These are phyloP conservation scores for Hibiscus trionum DNA, from an alignment of 345 rosid species.

Conservation along the genomic window DNA sequence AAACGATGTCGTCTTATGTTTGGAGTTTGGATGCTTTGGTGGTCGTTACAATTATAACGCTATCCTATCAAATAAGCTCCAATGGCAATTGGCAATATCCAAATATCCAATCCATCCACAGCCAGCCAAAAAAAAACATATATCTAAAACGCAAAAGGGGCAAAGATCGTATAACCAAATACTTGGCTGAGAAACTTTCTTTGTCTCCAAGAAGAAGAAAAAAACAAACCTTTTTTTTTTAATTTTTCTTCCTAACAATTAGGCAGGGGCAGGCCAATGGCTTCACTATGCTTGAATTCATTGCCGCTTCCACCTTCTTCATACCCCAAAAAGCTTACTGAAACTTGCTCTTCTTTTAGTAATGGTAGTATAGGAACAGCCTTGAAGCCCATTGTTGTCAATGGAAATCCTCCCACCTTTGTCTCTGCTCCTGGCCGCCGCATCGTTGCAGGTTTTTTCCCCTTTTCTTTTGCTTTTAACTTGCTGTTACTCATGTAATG, in stretches of 20 bases:
- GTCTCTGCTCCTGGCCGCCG: conserved; percentile 94
- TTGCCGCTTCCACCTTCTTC: conserved; percentile 44
- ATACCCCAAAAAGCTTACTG: conserved; percentile 32
- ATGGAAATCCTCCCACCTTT: conserved; percentile 76
- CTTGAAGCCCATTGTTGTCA: conserved; percentile 56
- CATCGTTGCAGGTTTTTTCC: conserved; percentile 66
- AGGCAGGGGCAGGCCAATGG: conserved; percentile 37
- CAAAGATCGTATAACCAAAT: not conserved
- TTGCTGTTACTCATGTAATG: not conserved
- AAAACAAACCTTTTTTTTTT: not conserved
- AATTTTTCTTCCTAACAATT: conserved; percentile 7
- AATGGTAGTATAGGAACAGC: conserved; percentile 16
- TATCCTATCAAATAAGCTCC: not conserved
- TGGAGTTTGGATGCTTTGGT: not conserved
- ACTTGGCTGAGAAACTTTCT: conserved; percentile 11
- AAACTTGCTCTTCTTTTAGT: conserved; percentile 27
- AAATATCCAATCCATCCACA: not conserved
- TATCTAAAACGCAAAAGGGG: not conserved
- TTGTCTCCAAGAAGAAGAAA: not conserved
- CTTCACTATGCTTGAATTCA: conserved; percentile 56
- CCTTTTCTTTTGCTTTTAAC: not conserved
- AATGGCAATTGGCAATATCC: not conserved
- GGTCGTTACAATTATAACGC: not conserved
- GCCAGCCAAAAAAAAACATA: conserved; percentile 10
- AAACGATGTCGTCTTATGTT: not conserved